A percentile compares a stretch with the other conserved stretches of the same genome.
Conservation (phyloP, 2,329 filamentous ascomycete species). For the Sclerotinia sclerotiorum region DNA sequence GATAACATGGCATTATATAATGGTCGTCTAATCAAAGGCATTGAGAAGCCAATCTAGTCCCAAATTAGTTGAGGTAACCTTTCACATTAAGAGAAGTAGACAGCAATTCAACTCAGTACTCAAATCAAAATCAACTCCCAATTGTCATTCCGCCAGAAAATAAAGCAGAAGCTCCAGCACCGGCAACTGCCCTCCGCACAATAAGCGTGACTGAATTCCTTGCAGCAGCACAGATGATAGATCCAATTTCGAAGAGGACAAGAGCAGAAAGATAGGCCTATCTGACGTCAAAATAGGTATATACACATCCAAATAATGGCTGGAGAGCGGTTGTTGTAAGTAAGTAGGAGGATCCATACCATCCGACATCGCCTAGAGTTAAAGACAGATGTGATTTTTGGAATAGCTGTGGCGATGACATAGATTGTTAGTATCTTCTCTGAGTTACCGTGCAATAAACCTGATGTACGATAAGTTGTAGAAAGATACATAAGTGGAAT, state of each 20-base stretch:
- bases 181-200: slow-evolving; percentile 42
- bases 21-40: slow-evolving; percentile 37
- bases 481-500: no score
- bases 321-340: slow-evolving; percentile 43
- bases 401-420: slow-evolving; percentile 43
- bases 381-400: slow-evolving; percentile 45
- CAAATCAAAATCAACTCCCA: neutral
- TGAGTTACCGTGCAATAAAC: neutral
- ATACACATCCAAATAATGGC: slow-evolving; percentile 41
- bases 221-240: slow-evolving; percentile 41
- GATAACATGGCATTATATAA: slow-evolving; percentile 40
- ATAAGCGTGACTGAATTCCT: slow-evolving; percentile 42
- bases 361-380: slow-evolving; percentile 45
- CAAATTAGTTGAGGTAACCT: slow-evolving; percentile 34
- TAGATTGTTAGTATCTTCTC: neutral
- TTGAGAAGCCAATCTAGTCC: slow-evolving; percentile 43
- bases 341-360: slow-evolving; percentile 44
- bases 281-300: slow-evolving; percentile 42
- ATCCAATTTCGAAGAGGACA: slow-evolving; percentile 42
- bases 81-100: neutral
- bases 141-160: slow-evolving; percentile 39
- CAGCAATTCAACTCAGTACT: neutral
- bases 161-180: slow-evolving; percentile 40
- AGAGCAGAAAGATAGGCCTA: slow-evolving; percentile 39
- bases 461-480: neutral